Base-by-base conservation (phyloP, 345 rosid species). In the Reutealis trisperma region DNA sequence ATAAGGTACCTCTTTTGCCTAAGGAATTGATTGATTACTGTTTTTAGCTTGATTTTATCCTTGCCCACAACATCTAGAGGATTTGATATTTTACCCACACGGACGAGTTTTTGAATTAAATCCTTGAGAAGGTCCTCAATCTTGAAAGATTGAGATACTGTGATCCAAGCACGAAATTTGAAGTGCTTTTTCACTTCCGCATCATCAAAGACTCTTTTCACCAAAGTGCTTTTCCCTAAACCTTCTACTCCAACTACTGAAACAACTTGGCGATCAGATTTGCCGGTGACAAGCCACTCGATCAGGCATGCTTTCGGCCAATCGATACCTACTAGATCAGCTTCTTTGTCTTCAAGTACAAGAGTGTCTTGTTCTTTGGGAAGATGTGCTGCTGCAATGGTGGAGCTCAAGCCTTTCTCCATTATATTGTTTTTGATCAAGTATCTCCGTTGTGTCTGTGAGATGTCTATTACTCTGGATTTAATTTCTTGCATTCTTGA, bases 311-410 rank as follows among this genome's bases (percentile, higher is more conserved):
- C 51, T 55, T 78, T 79, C 16, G 70, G 74, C 77, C 78, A 60
- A 16, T 82, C 80, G 13, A 78, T 78, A 12, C 85, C 80, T 30
- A 82, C 82, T 16, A 82, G 21, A 71, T 82, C 80, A 47, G 61
- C n/a, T 49, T 75, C n/a, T 49, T 75, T 47, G 21, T 70, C 61
- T 0, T 70, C 24, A 15, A 55, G 65, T 13, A 14, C 5, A n/a
- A 75, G 79, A 2, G 62, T 62, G 55, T n/a, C 49, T 5, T 72
- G 71, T 45, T 41, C 61, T 45, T 51, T 14, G 18, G 61, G 57
- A 52, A 70, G 79, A 27, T 75, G 75, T 71, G 72, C 52, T 62
- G 60, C 41, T 18, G 21, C 27, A 0, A 60, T 54, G 11, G 54
- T 27, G 70, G 18, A 55, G 47, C 15, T 71, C 10, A 51, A 42